These are phyloP conservation scores for Rhizopogon vesiculosus DNA, from an alignment of 768 basidiomycete genomes.

Conservation along the genomic window DNA sequence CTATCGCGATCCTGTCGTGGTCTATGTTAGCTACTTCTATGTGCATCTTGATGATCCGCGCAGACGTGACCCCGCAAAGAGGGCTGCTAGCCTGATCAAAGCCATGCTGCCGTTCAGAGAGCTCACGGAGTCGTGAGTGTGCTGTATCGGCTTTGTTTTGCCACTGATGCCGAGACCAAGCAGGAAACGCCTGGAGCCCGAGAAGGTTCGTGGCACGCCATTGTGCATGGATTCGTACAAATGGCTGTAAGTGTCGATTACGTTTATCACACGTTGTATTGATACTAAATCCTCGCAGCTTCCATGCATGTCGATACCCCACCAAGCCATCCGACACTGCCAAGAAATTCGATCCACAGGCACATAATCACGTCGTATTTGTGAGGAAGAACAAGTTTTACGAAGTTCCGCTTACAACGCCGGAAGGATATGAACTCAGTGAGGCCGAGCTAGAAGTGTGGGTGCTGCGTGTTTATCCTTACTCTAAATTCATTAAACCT, in stretches of 20 bases:
- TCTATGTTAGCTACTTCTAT: constrained; percentile 94
- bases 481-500: neutral
- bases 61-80: constrained; percentile 50
- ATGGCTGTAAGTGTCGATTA: constrained; percentile 62
- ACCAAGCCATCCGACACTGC: constrained; percentile 79
- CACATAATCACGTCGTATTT: constrained; percentile 86
- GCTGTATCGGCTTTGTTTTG: neutral
- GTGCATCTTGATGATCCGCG: constrained; percentile 70
- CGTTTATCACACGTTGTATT: neutral
- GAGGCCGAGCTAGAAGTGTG: constrained; percentile 79
- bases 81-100: constrained; percentile 82
- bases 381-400: constrained; percentile 91
- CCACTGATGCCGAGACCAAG: neutral
- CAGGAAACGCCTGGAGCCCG: constrained; percentile 80
- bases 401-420: constrained; percentile 65
- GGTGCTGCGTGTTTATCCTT: constrained; percentile 10
- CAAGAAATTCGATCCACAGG: constrained; percentile 65
- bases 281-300: constrained; percentile 37
- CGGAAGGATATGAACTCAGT: constrained; percentile 64
- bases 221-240: constrained; percentile 94
- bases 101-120: constrained; percentile 82
- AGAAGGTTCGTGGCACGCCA: constrained; percentile 72
- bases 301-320: constrained; percentile 92
- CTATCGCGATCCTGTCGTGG: constrained; percentile 86
- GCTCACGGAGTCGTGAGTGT: constrained; percentile 70